phyloP scores from a whole-genome alignment of 768 basidiomycete species.

The Kondoa subrosea region DNA sequence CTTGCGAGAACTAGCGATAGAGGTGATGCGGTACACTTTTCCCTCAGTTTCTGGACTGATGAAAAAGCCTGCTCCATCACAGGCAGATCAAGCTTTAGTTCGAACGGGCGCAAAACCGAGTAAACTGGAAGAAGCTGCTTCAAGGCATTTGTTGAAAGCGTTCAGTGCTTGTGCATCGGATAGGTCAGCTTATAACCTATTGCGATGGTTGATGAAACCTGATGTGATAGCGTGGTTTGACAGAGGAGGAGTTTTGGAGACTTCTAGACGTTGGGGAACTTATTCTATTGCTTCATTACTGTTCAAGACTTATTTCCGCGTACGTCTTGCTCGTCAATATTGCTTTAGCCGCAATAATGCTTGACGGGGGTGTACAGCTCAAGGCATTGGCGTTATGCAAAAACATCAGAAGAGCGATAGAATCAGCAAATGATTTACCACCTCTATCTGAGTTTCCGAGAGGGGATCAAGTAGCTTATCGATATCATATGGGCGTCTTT shows the following conservation, averaged over 20 bases:
- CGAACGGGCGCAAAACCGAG: conserved; percentile 15
- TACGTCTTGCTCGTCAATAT: conserved; percentile 33
- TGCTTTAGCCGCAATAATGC: no score
- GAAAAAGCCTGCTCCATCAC: neutral
- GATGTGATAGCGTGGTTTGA: neutral
- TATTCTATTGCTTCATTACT: conserved; percentile 83
- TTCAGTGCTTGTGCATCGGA: conserved; percentile 58
- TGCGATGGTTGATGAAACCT: neutral
- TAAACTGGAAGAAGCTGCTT: conserved; percentile 25
- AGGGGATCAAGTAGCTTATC: conserved; percentile 59
- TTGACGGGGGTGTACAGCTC: conserved; percentile 48
- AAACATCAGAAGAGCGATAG: conserved; percentile 75
- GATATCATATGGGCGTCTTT: conserved; percentile 88
- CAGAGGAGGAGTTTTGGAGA: conserved; percentile 33
- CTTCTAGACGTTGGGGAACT: conserved; percentile 74
- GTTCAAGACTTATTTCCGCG: conserved; percentile 87
- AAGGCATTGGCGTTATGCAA: conserved; percentile 79
- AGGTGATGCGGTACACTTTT: conserved; percentile 8
- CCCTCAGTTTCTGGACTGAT: no score
- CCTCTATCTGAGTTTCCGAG: conserved; percentile 52
- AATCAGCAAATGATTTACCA: conserved; percentile 71
- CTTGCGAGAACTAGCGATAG: conserved; percentile 18
- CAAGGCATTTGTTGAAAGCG: conserved; percentile 23
- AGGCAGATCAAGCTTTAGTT: conserved; percentile 18
- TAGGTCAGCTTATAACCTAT: conserved; percentile 38